phyloP scores from a whole-genome alignment of 2,329 filamentous ascomycete genomes.

The Zymoseptoria passerinii region DNA sequence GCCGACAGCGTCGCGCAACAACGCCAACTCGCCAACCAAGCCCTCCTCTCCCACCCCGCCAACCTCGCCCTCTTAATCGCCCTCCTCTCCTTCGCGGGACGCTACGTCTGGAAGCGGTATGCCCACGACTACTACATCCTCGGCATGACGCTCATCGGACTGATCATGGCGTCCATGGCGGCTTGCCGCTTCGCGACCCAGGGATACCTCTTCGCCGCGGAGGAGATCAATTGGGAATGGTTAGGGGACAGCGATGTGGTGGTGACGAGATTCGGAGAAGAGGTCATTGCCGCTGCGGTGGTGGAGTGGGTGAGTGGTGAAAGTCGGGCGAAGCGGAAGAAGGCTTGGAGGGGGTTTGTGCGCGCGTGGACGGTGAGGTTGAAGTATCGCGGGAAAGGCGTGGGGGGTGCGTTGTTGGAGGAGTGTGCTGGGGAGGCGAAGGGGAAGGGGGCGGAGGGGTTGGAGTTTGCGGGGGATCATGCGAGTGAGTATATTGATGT shows the following conservation, averaged over 20 bases:
- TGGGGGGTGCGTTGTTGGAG: slow-evolving; percentile 64
- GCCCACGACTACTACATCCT: slow-evolving; percentile 51
- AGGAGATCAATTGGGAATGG: slow-evolving; percentile 55
- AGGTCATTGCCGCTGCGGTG: slow-evolving; percentile 63
- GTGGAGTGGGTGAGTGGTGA: slow-evolving; percentile 52
- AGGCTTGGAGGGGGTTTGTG: slow-evolving; percentile 61
- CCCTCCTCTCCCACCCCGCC: slow-evolving; percentile 55
- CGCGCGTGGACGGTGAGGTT: slow-evolving; percentile 73
- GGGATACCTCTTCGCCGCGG: slow-evolving; percentile 56
- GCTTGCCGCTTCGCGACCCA: slow-evolving; percentile 52
- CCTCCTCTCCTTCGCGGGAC: slow-evolving; percentile 33
- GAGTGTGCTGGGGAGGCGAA: slow-evolving; percentile 62
- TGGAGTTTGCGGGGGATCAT: slow-evolving; percentile 69
- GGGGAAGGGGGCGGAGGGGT: slow-evolving; percentile 59
- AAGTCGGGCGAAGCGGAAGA: slow-evolving; percentile 35
- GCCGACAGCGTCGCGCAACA: slow-evolving; percentile 79
- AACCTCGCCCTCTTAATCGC: slow-evolving; percentile 35
- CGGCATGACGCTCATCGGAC: slow-evolving; percentile 50
- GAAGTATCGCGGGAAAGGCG: slow-evolving; percentile 60
- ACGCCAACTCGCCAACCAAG: slow-evolving; percentile 56
- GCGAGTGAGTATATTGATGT: slow-evolving; percentile 51
- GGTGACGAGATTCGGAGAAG: slow-evolving; percentile 58
- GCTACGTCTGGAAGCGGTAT: slow-evolving; percentile 32
- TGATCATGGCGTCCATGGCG: slow-evolving; percentile 56
- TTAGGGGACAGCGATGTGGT: slow-evolving; percentile 44